These are phyloP conservation scores for Ilex paraguariensis DNA, from an alignment of 305 asterid genomes.

Conservation along the genomic window DNA sequence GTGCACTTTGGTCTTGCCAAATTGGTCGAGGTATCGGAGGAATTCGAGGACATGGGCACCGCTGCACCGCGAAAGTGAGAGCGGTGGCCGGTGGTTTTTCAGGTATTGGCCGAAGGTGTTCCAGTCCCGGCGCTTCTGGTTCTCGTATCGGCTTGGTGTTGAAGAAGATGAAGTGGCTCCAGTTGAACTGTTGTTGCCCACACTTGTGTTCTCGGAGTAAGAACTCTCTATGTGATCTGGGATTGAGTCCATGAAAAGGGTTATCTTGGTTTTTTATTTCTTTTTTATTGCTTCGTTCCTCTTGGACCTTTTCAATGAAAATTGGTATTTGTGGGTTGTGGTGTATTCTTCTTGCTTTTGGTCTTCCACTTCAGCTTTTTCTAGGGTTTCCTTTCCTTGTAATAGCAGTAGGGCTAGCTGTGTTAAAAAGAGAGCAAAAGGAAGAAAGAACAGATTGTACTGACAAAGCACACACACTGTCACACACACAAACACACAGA, in stretches of 20 bases:
- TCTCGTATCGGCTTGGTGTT: conserved; percentile 72
- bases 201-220: conserved; percentile 32
- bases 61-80: conserved; percentile 75
- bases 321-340: not conserved
- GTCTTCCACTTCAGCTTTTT: too few species aligned
- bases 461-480: too few species aligned
- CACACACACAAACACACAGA: too few species aligned
- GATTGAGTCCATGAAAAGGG: conserved; percentile 46
- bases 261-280: not conserved
- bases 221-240: conserved; percentile 46
- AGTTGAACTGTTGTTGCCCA: conserved; percentile 7
- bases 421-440: not conserved
- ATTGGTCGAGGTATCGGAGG: conserved; percentile 80
- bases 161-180: conserved; percentile 25
- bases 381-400: conserved; percentile 8
- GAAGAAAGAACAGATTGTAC: too few species aligned
- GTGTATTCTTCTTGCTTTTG: too few species aligned
- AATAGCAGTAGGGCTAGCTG: not conserved
- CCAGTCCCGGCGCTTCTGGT: conserved; percentile 92
- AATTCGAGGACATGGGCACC: conserved; percentile 91
- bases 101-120: conserved; percentile 79
- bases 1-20: conserved; percentile 85
- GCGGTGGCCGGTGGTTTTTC: conserved; percentile 87
- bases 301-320: not conserved
- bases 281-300: not conserved